Evolutionary conservation across 1,139 yeast species (phyloP), one percentile per base, ranked within the genome.

Genomic region (Candida gigantensis): DNA sequence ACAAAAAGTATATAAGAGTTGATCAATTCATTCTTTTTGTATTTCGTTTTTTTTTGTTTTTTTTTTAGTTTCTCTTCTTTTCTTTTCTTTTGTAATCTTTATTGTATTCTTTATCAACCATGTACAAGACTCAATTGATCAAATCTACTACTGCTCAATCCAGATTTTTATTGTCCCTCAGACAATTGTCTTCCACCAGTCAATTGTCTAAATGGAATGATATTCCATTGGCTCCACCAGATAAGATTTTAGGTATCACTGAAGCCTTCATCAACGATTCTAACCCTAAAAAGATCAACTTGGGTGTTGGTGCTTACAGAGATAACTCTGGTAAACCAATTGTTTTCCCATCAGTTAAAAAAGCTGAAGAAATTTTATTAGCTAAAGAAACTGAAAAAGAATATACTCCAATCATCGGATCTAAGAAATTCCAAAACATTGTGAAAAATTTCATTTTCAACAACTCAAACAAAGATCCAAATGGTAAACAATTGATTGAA

Each of bases 181-280:
- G 39, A 38, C 36, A 17, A n/a, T 41, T 46, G 10, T 41, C 50
- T 16, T 31, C 40, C 11, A 27, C 42, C 15, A 23, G 34, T 21
- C 29, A 17, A 14, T 39, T 41, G 19, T 30, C 25, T 16, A 40
- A 45, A 28, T 70, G 74, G 74, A 58, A 56, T 42, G 70, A 68
- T 17, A 68, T 72, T 45, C 76, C 78, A 37, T 75, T 75, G 55
- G 86, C 86, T 19, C 84, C 86, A 32, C 82, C 89, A 19, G 92
- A 84, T 61, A 81, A 82, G 52, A 82, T 84, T 45, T 67, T 84
- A 52, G 90, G 90, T 28, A 71, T 83, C 39, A 67, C 81, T 23
- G 82, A 77, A 46, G 74, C 79, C 43, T 71, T 45, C 52, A 58
- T 52, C 41, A 66, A 65, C 44, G 77, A 71, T 49, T 21, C 58